These are phyloP conservation scores for Aschersonia sp. DNA, from an alignment of 2,329 filamentous ascomycete genomes.

Conservation along the genomic window DNA sequence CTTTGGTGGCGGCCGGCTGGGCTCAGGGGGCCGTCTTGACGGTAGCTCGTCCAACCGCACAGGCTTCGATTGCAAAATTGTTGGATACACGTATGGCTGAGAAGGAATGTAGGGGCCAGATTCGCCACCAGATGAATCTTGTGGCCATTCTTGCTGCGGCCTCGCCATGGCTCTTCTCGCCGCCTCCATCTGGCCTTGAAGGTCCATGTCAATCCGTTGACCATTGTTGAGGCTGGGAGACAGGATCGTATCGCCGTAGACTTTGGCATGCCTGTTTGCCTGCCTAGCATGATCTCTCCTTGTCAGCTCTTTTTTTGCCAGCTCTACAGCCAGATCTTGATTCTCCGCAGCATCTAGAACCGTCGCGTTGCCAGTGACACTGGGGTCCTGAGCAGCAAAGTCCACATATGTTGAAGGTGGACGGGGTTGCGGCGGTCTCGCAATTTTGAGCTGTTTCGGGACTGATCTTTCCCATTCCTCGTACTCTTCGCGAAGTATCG, in stretches of 20 bases:
- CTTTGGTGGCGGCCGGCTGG: slow-evolving; percentile 14
- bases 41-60: slow-evolving; percentile 24
- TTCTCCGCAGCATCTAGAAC: slow-evolving; percentile 58
- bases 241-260: slow-evolving; percentile 3
- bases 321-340: slow-evolving; percentile 58
- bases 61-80: slow-evolving; percentile 35
- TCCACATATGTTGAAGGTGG: slow-evolving; percentile 24
- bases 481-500: slow-evolving; percentile 57
- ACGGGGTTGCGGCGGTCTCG: slow-evolving; percentile 6
- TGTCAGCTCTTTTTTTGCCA: slow-evolving; percentile 59
- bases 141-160: not conserved
- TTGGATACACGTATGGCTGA: slow-evolving; percentile 38
- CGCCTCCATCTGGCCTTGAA: slow-evolving; percentile 37
- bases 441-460: slow-evolving; percentile 16
- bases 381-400: slow-evolving; percentile 44
- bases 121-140: slow-evolving; percentile 1
- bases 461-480: slow-evolving; percentile 49
- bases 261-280: slow-evolving; percentile 35
- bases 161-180: slow-evolving; percentile 31
- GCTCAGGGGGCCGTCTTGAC: slow-evolving; percentile 5
- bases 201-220: slow-evolving; percentile 23
- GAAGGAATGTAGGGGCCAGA: slow-evolving; percentile 11
- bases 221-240: not conserved
- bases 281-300: slow-evolving; percentile 49
- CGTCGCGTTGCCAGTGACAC: slow-evolving; percentile 38